Base-by-base conservation (phyloP, 176 grass and related monocot genomes). In the Oryza meridionalis region DNA sequence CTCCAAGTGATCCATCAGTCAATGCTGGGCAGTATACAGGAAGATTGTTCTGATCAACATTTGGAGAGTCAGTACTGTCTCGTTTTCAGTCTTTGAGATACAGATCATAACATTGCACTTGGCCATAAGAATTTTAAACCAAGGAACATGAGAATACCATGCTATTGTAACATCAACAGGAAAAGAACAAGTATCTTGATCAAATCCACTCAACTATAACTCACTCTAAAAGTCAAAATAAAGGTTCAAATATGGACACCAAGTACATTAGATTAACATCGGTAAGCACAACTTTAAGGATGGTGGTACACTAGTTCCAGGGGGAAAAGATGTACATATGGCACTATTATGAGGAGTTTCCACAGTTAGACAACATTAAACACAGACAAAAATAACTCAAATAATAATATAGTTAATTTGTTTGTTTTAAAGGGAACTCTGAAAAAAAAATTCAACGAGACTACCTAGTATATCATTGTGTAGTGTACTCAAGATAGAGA, bases 1-100 rank as follows among this genome's bases (percentile, higher is more conserved):
- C 96, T 59, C 93, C 93, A 24, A 98, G 77, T 83, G 96, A 98
- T 85, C 96, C 96, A 95, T 98, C 96, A 61, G 96, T 98, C 83
- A 98, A 82, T 51, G 87, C 79, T 11, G 91, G 96, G 65, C 96
- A 95, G 80, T 93, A 98, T 62, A 98, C 91, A 87, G 89, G 85
- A 65, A 98, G 91, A 55, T 83, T 79, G 76, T 95, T 93, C 96
- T 98, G 82, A 58, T 84, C 72, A 85, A 91, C 25, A 47, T 67
- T 22, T 40, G 40, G 73, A 22, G 33, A 55, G 59, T 89, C 70
- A 94, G 63, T 50, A 67, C 17, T 59, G 12, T 25, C 62, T 50
- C 24, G 68, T 27, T 65, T 74, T 74, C 55, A 71, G 31, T 66
- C 3, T 72, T 77, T 43, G 32, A 77, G 21, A 68, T 42, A 31